Evolutionary conservation across 495 filamentous ascomycete species (phyloP).

Genomic region (Wilcoxina mikolae): DNA sequence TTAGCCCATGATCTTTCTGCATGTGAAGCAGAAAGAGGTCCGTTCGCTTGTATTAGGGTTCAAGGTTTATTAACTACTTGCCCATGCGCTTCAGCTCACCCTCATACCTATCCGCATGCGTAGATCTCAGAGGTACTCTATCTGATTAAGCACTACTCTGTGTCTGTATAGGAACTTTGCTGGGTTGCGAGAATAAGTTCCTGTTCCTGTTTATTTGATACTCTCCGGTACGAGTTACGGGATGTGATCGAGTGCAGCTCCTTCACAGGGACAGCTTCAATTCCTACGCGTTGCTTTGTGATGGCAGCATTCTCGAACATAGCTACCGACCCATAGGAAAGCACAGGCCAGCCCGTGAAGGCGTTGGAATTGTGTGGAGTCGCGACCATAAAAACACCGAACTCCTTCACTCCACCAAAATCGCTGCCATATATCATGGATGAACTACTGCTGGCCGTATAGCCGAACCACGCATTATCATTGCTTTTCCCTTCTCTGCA

Average conservation of each 20-base stretch:
- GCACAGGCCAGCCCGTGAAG: neutral
- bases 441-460: slow-evolving; percentile 1
- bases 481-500: neutral
- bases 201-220: neutral
- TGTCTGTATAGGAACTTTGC: neutral
- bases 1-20: neutral
- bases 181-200: neutral
- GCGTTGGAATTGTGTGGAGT: neutral
- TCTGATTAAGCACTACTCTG: neutral
- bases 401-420: slow-evolving; percentile 4
- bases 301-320: neutral
- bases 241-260: slow-evolving; percentile 30
- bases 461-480: neutral
- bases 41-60: neutral
- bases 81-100: neutral
- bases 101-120: neutral
- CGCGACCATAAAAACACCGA: neutral
- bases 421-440: neutral
- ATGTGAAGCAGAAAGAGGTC: neutral
- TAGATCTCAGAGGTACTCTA: neutral
- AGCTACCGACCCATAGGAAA: neutral
- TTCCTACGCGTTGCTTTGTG: slow-evolving; percentile 28
- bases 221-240: neutral
- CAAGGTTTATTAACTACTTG: neutral
- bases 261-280: too few relatives aligned